phyloP scores from a whole-genome alignment of 2,329 filamentous ascomycete species.

The Cladosporium sp. region DNA sequence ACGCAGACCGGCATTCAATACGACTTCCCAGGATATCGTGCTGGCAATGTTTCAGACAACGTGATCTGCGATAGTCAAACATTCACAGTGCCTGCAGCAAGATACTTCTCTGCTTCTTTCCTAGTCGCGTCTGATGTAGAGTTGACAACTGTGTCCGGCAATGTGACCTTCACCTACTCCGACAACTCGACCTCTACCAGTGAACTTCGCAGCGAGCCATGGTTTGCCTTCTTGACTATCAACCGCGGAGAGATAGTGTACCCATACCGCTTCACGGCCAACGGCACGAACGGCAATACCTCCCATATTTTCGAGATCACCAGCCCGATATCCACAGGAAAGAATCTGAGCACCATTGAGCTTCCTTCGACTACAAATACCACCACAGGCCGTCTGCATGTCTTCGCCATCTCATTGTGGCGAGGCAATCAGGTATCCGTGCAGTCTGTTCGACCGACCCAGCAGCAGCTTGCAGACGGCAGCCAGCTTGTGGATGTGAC shows the following conservation, averaged over 20 bases:
- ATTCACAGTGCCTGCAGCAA: slow-evolving; percentile 28
- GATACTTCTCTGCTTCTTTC: slow-evolving; percentile 38
- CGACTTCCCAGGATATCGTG: slow-evolving; percentile 35
- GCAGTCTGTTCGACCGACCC: slow-evolving; percentile 32
- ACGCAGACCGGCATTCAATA: slow-evolving; percentile 36
- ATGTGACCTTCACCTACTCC: slow-evolving; percentile 35
- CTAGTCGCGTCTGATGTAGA: slow-evolving; percentile 35
- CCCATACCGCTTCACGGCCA: slow-evolving; percentile 34
- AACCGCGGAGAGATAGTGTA: slow-evolving; percentile 39
- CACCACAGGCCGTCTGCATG: slow-evolving; percentile 30
- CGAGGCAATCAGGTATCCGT: slow-evolving; percentile 18
- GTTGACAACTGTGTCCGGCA: slow-evolving; percentile 34
- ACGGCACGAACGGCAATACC: slow-evolving; percentile 23
- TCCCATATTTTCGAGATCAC: slow-evolving; percentile 38
- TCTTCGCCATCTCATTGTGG: slow-evolving; percentile 30
- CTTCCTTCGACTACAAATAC: slow-evolving; percentile 26
- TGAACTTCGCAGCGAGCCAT: slow-evolving; percentile 34
- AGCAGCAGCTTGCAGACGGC: slow-evolving; percentile 31
- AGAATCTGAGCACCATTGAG: slow-evolving; percentile 32
- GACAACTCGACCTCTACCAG: slow-evolving; percentile 33
- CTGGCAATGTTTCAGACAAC: slow-evolving; percentile 33
- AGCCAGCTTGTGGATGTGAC: slow-evolving; percentile 29
- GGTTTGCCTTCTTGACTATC: slow-evolving; percentile 39
- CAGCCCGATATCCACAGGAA: slow-evolving; percentile 34
- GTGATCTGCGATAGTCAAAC: slow-evolving; percentile 35